phyloP scores from a whole-genome alignment of 192 early-diverging fungal genomes.

The Haplosporangium gracile region DNA sequence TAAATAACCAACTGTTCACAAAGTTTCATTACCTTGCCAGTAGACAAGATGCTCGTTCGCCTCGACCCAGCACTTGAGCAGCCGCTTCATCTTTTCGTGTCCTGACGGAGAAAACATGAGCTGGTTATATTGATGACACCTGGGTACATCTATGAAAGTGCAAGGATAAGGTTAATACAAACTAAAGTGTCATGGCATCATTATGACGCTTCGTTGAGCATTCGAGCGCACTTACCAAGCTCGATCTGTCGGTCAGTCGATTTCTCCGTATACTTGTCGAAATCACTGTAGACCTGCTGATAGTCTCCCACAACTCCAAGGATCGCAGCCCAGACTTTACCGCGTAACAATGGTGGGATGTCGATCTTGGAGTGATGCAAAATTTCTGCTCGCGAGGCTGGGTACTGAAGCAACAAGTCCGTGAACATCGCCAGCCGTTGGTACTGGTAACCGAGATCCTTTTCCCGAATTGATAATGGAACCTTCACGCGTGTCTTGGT shows the following conservation, averaged over 20 bases:
- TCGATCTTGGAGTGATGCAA: conserved; percentile 72
- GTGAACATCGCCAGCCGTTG: conserved; percentile 68
- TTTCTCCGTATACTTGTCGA: conserved; percentile 67
- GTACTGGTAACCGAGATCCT: conserved; percentile 72
- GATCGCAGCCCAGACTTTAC: conserved; percentile 76
- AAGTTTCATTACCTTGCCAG: conserved; percentile 79
- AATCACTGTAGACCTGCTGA: conserved; percentile 62
- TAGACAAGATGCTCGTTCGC: conserved; percentile 76
- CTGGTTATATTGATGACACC: conserved; percentile 79
- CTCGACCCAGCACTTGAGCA: conserved; percentile 72
- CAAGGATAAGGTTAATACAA: not conserved
- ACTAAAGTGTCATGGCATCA: too few species aligned
- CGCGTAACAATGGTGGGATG: conserved; percentile 71
- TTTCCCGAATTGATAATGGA: conserved; percentile 66
- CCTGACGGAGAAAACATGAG: conserved; percentile 71
- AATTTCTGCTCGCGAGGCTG: conserved; percentile 67
- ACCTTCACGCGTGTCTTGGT: conserved; percentile 55
- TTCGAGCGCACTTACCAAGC: conserved; percentile 16
- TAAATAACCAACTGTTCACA: not conserved
- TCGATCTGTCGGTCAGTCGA: conserved; percentile 70
- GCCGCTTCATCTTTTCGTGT: conserved; percentile 70
- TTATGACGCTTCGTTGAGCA: not conserved
- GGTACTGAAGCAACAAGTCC: conserved; percentile 68
- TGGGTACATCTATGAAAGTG: conserved; percentile 65
- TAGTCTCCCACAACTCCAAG: conserved; percentile 70